These are phyloP conservation scores for Botrytis deweyae DNA, from an alignment of 2,329 filamentous ascomycete genomes.

Conservation along the genomic window DNA sequence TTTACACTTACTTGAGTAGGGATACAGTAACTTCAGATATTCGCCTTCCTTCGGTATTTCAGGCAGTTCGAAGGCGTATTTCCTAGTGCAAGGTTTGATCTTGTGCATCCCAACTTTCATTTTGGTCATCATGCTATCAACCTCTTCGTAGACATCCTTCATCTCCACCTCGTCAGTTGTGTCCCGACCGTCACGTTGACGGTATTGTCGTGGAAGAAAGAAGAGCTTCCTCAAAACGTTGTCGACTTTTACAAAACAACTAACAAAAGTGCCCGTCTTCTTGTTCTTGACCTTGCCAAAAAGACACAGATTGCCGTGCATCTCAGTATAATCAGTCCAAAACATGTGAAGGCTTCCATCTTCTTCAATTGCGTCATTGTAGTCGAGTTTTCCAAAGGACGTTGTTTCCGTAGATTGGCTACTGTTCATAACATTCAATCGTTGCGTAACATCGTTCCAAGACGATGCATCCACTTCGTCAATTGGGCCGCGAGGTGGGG, in stretches of 20 bases:
- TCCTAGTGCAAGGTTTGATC: conserved; percentile 84
- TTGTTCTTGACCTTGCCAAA: conserved; percentile 97
- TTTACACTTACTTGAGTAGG: conserved; percentile 68
- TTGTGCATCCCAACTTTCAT: conserved; percentile 87
- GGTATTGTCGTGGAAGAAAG: conserved; percentile 77
- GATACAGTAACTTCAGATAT: conserved; percentile 94
- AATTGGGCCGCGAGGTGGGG: conserved; percentile 62
- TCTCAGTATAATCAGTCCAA: conserved; percentile 94
- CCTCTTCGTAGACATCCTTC: conserved; percentile 85
- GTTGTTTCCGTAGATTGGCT: conserved; percentile 64
- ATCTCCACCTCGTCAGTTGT: conserved; percentile 80
- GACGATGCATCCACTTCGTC: conserved; percentile 72
- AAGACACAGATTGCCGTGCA: conserved; percentile 86
- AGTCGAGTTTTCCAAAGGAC: conserved; percentile 75
- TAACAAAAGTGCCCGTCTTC: conserved; percentile 73
- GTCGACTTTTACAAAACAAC: conserved; percentile 94
- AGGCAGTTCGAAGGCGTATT: conserved; percentile 92
- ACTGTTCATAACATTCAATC: conserved; percentile 79
- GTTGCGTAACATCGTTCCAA: conserved; percentile 85
- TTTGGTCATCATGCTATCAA: conserved; percentile 83
- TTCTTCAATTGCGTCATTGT: conserved; percentile 84
- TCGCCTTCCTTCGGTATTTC: conserved; percentile 84
- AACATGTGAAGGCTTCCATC: conserved; percentile 93
- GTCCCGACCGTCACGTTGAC: conserved; percentile 61
- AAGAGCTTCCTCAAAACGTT: conserved; percentile 91